Conservation (phyloP, 305 asterid species). For the Andrographis paniculata region DNA sequence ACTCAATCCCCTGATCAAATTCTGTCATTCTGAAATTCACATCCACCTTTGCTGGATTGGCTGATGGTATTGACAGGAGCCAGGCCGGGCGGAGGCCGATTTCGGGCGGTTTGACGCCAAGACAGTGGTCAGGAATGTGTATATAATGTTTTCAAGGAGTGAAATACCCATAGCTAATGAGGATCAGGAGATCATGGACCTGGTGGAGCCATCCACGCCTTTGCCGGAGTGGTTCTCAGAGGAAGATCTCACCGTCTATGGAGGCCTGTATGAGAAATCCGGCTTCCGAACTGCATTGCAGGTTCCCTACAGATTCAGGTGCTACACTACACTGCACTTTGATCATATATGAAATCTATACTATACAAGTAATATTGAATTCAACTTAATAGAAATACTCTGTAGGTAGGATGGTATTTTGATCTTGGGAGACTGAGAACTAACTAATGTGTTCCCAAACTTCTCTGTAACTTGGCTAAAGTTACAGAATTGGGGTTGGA, state of each 20-base stretch:
- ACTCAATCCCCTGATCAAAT: no score
- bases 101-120: conserved; percentile 51
- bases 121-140: conserved; percentile 56
- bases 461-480: conserved; percentile 62
- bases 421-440: no score
- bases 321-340: not conserved
- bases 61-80: conserved; percentile 28
- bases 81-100: conserved; percentile 66
- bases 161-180: conserved; percentile 48
- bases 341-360: no score
- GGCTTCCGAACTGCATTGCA: conserved; percentile 59
- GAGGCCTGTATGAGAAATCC: conserved; percentile 46
- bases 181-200: conserved; percentile 61
- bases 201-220: conserved; percentile 49
- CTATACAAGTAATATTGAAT: no score
- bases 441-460: conserved; percentile 50
- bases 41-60: not conserved
- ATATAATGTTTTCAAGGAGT: conserved; percentile 51
- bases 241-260: conserved; percentile 44
- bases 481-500: conserved; percentile 24
- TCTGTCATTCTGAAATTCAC: not conserved
- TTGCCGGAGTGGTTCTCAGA: conserved; percentile 58
- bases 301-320: conserved; percentile 57
- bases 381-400: no score
- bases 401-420: no score